Evolutionary conservation across 2,329 filamentous ascomycete genomes (phyloP).

Genomic region (Didymella exigua): DNA sequence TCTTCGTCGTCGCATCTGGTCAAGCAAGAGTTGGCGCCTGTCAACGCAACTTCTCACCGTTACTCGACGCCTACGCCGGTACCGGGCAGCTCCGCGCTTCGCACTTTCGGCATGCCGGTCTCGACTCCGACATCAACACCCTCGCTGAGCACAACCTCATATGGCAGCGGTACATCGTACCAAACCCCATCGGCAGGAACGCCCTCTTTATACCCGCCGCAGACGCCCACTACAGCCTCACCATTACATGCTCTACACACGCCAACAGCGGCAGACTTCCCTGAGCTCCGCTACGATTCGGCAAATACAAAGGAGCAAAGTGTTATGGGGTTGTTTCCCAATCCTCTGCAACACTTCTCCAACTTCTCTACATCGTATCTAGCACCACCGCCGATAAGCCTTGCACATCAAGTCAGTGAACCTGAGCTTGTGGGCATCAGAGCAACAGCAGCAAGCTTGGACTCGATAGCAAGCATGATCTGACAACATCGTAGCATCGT

Average conservation of each 20-base stretch:
- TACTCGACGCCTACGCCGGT: conserved; percentile 42
- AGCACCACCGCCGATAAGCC: conserved; percentile 14
- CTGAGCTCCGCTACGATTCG: conserved; percentile 16
- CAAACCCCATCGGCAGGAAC: conserved; percentile 35
- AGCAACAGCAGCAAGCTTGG: conserved; percentile 37
- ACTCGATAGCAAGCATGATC: conserved; percentile 47
- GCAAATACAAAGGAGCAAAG: conserved; percentile 26
- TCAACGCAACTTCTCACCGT: conserved; percentile 30
- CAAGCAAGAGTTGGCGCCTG: conserved; percentile 34
- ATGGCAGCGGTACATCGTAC: conserved; percentile 31
- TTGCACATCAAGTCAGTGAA: conserved; percentile 41
- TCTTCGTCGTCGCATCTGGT: conserved; percentile 44
- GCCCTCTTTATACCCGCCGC: conserved; percentile 9
- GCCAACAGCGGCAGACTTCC: conserved; percentile 26
- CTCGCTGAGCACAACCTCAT: conserved; percentile 25
- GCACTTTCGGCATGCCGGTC: conserved; percentile 33
- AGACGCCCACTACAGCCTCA: conserved; percentile 24
- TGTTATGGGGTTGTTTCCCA: conserved; percentile 40
- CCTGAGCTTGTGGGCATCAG: conserved; percentile 45
- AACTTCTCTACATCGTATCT: conserved; percentile 28
- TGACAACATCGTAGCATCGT: conserved; percentile 2
- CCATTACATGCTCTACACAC: conserved; percentile 30
- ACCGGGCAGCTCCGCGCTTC: conserved; percentile 30
- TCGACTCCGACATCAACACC: conserved; percentile 31
- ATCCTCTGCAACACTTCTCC: conserved; percentile 37